A percentile compares a stretch with the other conserved stretches of the same genome.
Evolutionary conservation across 2,329 filamentous ascomycete genomes (phyloP).

Genomic region (Colletotrichum godetiae): DNA sequence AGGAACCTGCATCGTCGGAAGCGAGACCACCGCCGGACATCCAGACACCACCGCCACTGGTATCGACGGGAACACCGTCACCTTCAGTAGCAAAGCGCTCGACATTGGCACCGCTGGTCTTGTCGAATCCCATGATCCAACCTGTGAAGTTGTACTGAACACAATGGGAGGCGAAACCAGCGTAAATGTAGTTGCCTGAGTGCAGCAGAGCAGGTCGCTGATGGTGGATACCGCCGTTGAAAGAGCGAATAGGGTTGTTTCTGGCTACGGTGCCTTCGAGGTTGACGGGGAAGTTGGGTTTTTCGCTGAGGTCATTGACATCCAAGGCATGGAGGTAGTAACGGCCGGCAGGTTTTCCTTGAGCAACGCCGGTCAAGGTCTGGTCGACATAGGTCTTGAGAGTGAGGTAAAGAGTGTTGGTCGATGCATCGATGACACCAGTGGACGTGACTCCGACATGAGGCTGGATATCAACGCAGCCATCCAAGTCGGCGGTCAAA

Average conservation of each 20-base stretch:
- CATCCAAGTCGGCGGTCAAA: slow-evolving; percentile 57
- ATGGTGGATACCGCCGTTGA: slow-evolving; percentile 62
- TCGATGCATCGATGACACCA: slow-evolving; percentile 57
- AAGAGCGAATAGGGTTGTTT: slow-evolving; percentile 60
- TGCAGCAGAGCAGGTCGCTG: slow-evolving; percentile 62
- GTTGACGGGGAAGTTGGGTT: slow-evolving; percentile 57
- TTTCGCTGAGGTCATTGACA: slow-evolving; percentile 50
- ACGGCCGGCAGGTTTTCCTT: slow-evolving; percentile 48
- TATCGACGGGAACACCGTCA: slow-evolving; percentile 48
- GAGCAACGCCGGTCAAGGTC: slow-evolving; percentile 40
- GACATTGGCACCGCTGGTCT: slow-evolving; percentile 50
- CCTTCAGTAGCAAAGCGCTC: slow-evolving; percentile 55
- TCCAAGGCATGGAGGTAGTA: slow-evolving; percentile 52
- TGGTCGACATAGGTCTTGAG: slow-evolving; percentile 55
- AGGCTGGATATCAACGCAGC: slow-evolving; percentile 61
- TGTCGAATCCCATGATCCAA: slow-evolving; percentile 61
- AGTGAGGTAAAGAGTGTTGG: slow-evolving; percentile 56
- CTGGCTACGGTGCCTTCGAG: slow-evolving; percentile 58
- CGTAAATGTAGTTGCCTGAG: slow-evolving; percentile 59
- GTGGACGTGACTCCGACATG: slow-evolving; percentile 58
- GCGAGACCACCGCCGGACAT: slow-evolving; percentile 53
- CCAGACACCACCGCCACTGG: slow-evolving; percentile 56
- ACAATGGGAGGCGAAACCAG: slow-evolving; percentile 66
- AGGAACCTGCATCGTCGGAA: slow-evolving; percentile 51
- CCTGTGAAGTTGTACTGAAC: slow-evolving; percentile 68